Evolutionary conservation across 805 yeast species (phyloP).

Genomic region (Cyberlindnera euphorbiiphila): DNA sequence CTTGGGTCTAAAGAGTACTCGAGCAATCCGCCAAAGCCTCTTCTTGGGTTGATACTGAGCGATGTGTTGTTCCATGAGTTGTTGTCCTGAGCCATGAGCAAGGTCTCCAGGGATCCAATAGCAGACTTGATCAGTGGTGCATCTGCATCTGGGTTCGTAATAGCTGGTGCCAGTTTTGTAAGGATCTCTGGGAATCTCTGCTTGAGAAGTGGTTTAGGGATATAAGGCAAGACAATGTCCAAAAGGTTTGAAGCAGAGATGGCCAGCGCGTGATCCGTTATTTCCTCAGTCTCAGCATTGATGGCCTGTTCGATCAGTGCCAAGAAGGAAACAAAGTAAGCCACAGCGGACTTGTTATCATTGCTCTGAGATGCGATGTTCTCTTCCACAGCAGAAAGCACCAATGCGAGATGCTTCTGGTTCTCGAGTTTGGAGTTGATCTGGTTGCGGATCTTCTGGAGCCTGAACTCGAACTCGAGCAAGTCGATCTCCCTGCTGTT

Average conservation of each 20-base stretch:
- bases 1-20: constrained; percentile 81
- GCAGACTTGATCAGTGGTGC: constrained; percentile 82
- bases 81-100: constrained; percentile 75
- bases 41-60: constrained; percentile 57
- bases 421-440: constrained; percentile 76
- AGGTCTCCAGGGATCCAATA: constrained; percentile 78
- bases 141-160: constrained; percentile 63
- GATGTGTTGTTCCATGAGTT: constrained; percentile 66
- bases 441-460: constrained; percentile 68
- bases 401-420: constrained; percentile 80
- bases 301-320: constrained; percentile 74
- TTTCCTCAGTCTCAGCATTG: constrained; percentile 43
- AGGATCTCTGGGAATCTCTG: constrained; percentile 76
- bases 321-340: constrained; percentile 82
- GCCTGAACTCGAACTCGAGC: constrained; percentile 47
- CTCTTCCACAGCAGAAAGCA: constrained; percentile 87
- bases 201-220: constrained; percentile 65
- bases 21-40: constrained; percentile 75
- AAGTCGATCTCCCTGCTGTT: constrained; percentile 23
- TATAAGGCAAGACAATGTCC: constrained; percentile 71
- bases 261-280: constrained; percentile 61
- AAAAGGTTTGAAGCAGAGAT: constrained; percentile 75
- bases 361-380: constrained; percentile 47
- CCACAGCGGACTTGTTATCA: constrained; percentile 61
- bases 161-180: constrained; percentile 74